These are phyloP conservation scores for Phalaenopsis equestris DNA, from an alignment of 106 monocot species.

Conservation along the genomic window DNA sequence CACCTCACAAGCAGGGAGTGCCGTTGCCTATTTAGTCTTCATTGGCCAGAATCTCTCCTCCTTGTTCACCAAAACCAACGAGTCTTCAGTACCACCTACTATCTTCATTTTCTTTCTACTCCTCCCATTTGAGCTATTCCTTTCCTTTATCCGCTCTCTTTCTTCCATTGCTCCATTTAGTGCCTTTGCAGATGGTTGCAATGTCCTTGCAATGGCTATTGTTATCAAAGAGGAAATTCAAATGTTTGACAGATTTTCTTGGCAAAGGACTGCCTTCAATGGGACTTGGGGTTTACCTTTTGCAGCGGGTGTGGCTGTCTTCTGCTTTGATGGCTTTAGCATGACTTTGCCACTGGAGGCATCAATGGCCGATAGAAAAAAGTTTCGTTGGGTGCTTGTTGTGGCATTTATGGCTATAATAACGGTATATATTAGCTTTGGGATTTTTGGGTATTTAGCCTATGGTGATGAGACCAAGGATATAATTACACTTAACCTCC, in stretches of 20 bases:
- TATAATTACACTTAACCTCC: constrained; percentile 88
- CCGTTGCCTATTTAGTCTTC: constrained; percentile 84
- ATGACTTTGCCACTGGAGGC: constrained; percentile 79
- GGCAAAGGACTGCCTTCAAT: constrained; percentile 50
- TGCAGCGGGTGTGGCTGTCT: constrained; percentile 71
- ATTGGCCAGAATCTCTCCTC: constrained; percentile 88
- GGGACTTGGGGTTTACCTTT: constrained; percentile 70
- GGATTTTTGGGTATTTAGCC: constrained; percentile 74
- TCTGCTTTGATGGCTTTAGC: constrained; percentile 95
- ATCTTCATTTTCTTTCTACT: constrained; percentile 62
- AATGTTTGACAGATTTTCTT: constrained; percentile 29
- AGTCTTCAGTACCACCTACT: constrained; percentile 25
- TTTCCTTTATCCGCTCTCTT: constrained; percentile 76
- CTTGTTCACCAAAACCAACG: constrained; percentile 10
- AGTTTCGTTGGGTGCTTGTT: constrained; percentile 60
- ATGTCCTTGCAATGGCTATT: constrained; percentile 85
- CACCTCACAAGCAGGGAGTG: constrained; percentile 72
- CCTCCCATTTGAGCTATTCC: constrained; percentile 59
- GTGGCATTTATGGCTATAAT: constrained; percentile 64
- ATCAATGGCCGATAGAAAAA: constrained; percentile 66
- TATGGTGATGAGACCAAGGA: constrained; percentile 84
- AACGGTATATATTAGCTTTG: constrained; percentile 53
- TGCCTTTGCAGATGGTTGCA: constrained; percentile 82
- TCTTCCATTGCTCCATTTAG: constrained; percentile 79
- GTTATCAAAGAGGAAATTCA: constrained; percentile 79